Base-by-base conservation (phyloP, 208 protist genomes). In the Phytomonas francai region DNA sequence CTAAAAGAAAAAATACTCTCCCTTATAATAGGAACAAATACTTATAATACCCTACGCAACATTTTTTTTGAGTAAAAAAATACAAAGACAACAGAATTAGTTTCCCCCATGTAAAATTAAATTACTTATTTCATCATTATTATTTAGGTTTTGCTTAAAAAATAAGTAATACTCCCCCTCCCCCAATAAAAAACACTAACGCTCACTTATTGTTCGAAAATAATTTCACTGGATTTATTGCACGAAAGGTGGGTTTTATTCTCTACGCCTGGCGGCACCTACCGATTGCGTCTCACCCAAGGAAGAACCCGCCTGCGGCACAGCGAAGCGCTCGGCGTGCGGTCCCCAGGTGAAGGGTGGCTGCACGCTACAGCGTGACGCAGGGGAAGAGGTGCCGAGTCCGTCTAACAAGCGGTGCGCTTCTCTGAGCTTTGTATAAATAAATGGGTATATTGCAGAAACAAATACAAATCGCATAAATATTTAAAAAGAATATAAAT, bases 61-160 rank as follows among this genome's bases (percentile, higher is more conserved):
- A 3, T 36, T 36, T 36, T 36, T 36, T 36, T 36, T 36, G 33
- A 36, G 33, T 36, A 36, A 36, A 11, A 11, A 36, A 3, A 36
- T 36, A 3, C 33, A 36, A 11, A 36, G 33, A 36, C 8, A 36
- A 69, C 29, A 74, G 57, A 62, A 64, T 36, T 8, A 36, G 3
- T 36, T 36, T 11, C 33, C 33, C 33, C 3, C 3, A 36, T 3
- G 33, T 36, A 36, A 36, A 36, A 11, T 36, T 36, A 36, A 36
- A 36, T 36, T 11, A 3, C 33, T 8, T 36, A 36, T 36, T 36
- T 36, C 33, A 3, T 11, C 33, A 36, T 36, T 36, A 36, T 11
- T 8, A 11, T 36, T 11, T 3, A 36, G 8, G 33, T 36, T 36
- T 36, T 19, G 39, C 14, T 49, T 49, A 6, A 19, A 49, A 36